These are phyloP conservation scores for Xylariomycetidae sp. DNA, from an alignment of 2,329 filamentous ascomycete genomes.

Conservation along the genomic window DNA sequence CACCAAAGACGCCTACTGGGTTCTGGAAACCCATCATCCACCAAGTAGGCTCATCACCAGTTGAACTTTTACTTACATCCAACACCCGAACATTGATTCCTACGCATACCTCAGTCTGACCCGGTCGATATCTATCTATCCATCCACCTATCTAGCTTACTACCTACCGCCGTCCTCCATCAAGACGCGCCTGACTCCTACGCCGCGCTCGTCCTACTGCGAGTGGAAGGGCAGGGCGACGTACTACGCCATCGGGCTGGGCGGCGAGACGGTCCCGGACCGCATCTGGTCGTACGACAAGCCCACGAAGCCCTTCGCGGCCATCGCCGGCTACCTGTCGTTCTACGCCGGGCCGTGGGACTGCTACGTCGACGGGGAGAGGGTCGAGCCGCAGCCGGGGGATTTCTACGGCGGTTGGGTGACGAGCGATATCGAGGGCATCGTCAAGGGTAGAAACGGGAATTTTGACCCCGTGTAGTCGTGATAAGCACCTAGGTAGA, in stretches of 20 bases:
- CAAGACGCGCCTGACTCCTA: conserved; percentile 40
- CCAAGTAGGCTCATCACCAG: conserved; percentile 40
- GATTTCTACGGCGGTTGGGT: conserved; percentile 64
- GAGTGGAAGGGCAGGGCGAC: conserved; percentile 55
- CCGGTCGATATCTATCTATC: no score
- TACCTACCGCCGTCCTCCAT: conserved; percentile 52
- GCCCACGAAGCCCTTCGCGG: conserved; percentile 46
- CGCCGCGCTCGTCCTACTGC: conserved; percentile 26
- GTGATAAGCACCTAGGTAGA: no score
- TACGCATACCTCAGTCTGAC: no score
- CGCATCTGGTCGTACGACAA: conserved; percentile 56
- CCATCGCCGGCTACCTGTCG: conserved; percentile 51
- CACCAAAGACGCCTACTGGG: conserved; percentile 56
- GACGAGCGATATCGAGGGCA: conserved; percentile 54
- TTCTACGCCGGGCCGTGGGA: conserved; percentile 60
- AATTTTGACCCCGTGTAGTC: conserved; percentile 31
- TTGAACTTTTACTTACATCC: conserved; percentile 1
- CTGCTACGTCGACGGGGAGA: conserved; percentile 58
- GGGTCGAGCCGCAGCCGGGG: conserved; percentile 53
- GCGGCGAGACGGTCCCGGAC: conserved; percentile 38
- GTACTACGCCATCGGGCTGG: conserved; percentile 45
- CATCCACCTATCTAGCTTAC: conserved; percentile 40
- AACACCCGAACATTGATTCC: no score
- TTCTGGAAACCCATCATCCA: conserved; percentile 58
- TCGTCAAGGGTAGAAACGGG: conserved; percentile 38